These are phyloP conservation scores for Sarcocystis neurona DNA, from an alignment of 169 alveolate genomes.

Conservation along the genomic window DNA sequence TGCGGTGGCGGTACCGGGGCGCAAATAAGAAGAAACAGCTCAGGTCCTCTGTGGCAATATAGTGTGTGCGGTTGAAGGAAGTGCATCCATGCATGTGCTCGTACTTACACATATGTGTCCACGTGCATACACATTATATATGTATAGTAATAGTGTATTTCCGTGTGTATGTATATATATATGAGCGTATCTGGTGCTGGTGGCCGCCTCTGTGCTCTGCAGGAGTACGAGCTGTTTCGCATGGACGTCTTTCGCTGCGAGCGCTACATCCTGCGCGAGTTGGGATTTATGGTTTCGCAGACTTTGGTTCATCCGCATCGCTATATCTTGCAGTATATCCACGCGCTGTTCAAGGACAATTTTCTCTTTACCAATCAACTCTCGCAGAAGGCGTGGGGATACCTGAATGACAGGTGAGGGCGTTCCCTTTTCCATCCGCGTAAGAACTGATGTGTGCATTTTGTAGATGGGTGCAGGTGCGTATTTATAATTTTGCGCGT, in stretches of 20 bases:
- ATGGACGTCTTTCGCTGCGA: slow-evolving; percentile 84
- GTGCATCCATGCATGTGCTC: no score
- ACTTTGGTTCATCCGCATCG: slow-evolving; percentile 80
- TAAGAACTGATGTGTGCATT: not conserved
- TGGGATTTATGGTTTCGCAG: slow-evolving; percentile 83
- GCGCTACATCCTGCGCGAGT: slow-evolving; percentile 82
- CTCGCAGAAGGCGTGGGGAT: slow-evolving; percentile 91
- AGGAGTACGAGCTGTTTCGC: slow-evolving; percentile 65
- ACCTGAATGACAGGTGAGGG: slow-evolving; percentile 85
- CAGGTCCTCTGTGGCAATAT: no score
- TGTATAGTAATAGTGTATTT: no score
- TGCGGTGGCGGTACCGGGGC: no score
- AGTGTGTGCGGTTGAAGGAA: no score
- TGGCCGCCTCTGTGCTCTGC: slow-evolving; percentile 5
- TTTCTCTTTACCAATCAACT: slow-evolving; percentile 74
- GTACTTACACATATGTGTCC: no score
- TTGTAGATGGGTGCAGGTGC: not conserved
- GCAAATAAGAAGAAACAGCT: no score
- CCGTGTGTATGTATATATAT: no score
- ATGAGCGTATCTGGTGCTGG: no score
- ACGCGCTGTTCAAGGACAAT: slow-evolving; percentile 82
- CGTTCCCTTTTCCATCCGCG: not conserved
- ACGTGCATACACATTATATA: no score
- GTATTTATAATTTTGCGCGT: not conserved
- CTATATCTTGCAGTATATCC: slow-evolving; percentile 83